phyloP scores from a whole-genome alignment of 768 basidiomycete genomes.

The Stropharia rugosoannulata region DNA sequence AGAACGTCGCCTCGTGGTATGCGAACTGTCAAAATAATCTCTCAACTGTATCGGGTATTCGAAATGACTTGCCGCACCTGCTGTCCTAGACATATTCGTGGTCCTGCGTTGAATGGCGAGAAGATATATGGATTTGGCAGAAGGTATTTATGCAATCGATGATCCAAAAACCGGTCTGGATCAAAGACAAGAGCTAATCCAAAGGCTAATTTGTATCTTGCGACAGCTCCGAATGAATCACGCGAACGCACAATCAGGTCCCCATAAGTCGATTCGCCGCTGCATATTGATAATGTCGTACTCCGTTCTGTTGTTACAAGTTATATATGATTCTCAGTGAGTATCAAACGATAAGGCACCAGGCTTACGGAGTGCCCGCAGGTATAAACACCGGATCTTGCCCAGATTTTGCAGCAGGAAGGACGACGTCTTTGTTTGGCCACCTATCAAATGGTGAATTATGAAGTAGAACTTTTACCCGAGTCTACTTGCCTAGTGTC shows the following conservation, averaged over 20 bases:
- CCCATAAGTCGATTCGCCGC: conserved; percentile 60
- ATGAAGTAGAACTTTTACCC: neutral
- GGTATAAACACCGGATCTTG: conserved; percentile 16
- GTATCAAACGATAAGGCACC: neutral
- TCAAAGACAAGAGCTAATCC: conserved; percentile 55
- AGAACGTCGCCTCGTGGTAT: conserved; percentile 46
- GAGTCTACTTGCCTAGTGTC: neutral
- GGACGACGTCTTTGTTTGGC: neutral
- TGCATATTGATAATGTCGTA: conserved; percentile 60
- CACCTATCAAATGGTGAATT: neutral
- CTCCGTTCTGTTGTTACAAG: conserved; percentile 5
- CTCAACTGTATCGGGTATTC: neutral
- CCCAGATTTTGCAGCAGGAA: neutral
- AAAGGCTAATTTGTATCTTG: neutral
- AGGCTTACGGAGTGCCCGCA: conserved; percentile 14
- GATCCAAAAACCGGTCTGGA: conserved; percentile 65
- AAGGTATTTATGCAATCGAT: conserved; percentile 51
- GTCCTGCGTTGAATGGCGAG: conserved; percentile 49
- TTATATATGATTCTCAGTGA: neutral
- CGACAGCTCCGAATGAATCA: neutral
- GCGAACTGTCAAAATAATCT: conserved; percentile 29
- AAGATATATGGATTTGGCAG: conserved; percentile 56
- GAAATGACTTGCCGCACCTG: conserved; percentile 23
- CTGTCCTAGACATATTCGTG: conserved; percentile 48
- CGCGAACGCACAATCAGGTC: conserved; percentile 51